Base-by-base conservation (phyloP, 768 basidiomycete genomes). In the Vishniacozyma victoriae region DNA sequence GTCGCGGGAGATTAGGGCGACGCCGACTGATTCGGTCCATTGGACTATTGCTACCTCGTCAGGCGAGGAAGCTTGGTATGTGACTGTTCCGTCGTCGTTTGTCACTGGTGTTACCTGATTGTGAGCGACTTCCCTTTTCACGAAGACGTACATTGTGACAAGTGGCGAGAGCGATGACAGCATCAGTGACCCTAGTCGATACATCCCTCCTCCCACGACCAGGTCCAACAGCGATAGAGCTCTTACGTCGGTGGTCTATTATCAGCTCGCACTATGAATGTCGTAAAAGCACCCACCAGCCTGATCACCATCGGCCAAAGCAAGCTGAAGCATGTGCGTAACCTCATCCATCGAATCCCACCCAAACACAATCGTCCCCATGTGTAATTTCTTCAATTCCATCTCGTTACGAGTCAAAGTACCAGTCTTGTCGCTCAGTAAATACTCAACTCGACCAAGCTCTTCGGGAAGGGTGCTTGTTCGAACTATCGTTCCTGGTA, bases 291-390 rank as follows among this genome's bases (percentile, higher is more conserved):
- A 60, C 73, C 53, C 45, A 82, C 84, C 74, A 43, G 79, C 73
- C n/a, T 85, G 80, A 7, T 74, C 71, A 4, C 76, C 74, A n/a
- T 75, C 78, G 7, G 85, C 87, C 60, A 95, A 89, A 0, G 92
- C 85, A 41, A 83, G 76, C 13, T 82, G 80, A n/a, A 99, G 77
- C 59, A 97, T 89, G 75, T 88, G 87, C 1, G 84, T 80, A 19
- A 97, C 89, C 67, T 99, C 95, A 61, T 99, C 95, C 93, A 99
- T 97, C n/a, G 95, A 85, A 61, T 99, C 95, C 55, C 77, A 84
- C 1, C 88, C 92, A 64, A 92, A 99, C 0, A 89, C 92, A 80
- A 96, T 88, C 1, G 95, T 99, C 4, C 95, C 95, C 85, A 97
- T 88, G 64, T 97, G 95, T 23, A 99, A 76, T 70, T 95, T 99